A percentile compares a stretch with the other conserved stretches of the same genome.
Conservation (phyloP, 78 protist species). For the Diacronema lutheri region DNA sequence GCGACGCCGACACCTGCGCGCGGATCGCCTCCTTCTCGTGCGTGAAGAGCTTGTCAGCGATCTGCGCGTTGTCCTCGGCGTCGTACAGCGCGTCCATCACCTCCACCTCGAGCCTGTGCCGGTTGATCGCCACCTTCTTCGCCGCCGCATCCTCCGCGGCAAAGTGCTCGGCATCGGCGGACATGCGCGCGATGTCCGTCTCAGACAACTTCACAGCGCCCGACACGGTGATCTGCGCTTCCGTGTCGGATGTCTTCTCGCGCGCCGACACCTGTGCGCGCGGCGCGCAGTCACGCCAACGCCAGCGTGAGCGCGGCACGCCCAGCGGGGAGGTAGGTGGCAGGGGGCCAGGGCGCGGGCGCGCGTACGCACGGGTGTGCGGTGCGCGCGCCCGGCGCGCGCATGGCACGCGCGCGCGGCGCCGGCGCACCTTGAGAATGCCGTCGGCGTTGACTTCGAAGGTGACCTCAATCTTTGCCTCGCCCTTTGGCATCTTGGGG, state of each 20-base stretch:
- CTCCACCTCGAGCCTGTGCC: too few relatives aligned
- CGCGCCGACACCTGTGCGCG: constrained; percentile 80
- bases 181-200: not conserved
- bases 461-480: not conserved
- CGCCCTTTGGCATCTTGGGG: constrained; percentile 9
- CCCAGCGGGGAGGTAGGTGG: too few relatives aligned
- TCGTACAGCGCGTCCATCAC: too few relatives aligned
- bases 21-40: too few relatives aligned
- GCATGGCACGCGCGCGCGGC: not conserved
- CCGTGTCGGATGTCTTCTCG: constrained; percentile 72
- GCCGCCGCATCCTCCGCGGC: too few relatives aligned
- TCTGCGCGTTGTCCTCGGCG: too few relatives aligned
- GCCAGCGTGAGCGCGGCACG: too few relatives aligned
- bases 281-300: not conserved
- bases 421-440: constrained; percentile 33
- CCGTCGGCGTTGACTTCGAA: constrained; percentile 41
- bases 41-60: too few relatives aligned
- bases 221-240: constrained; percentile 76
- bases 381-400: not conserved
- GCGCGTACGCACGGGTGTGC: not conserved
- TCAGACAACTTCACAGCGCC: not conserved
- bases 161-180: too few relatives aligned
- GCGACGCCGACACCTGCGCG: too few relatives aligned
- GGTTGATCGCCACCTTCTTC: too few relatives aligned
- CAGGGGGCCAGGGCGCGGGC: not conserved